Evolutionary conservation across 768 basidiomycete genomes (phyloP).

Genomic region (Leucogyrophana mollusca): DNA sequence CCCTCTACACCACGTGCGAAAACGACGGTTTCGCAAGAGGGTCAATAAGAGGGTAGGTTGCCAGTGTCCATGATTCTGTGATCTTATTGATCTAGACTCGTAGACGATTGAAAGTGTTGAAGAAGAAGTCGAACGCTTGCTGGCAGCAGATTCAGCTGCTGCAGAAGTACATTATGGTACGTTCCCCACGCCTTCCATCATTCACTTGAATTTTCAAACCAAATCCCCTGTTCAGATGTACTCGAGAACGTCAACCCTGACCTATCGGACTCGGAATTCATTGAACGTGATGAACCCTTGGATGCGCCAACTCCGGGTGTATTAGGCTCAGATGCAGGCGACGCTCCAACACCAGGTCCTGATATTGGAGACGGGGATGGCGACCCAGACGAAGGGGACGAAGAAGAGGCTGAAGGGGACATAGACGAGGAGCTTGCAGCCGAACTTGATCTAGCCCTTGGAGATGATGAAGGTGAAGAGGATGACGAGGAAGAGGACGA

Average conservation of each 20-base stretch:
- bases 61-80: neutral
- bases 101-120: conserved; percentile 95
- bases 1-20: conserved; percentile 85
- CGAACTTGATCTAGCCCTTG: conserved; percentile 84
- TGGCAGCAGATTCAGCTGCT: conserved; percentile 78
- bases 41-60: conserved; percentile 72
- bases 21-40: conserved; percentile 89
- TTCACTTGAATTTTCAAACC: neutral
- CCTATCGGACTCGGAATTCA: conserved; percentile 84
- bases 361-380: conserved; percentile 57
- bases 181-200: conserved; percentile 9
- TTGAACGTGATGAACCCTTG: conserved; percentile 61
- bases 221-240: conserved; percentile 49
- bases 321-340: conserved; percentile 62
- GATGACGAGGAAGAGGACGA: conserved; percentile 63
- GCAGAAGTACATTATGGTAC: conserved; percentile 75
- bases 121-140: conserved; percentile 84
- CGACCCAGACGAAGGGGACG: conserved; percentile 59
- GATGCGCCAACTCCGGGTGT: conserved; percentile 74
- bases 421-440: conserved; percentile 89
- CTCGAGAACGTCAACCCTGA: conserved; percentile 91
- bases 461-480: conserved; percentile 61
- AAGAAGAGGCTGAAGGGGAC: conserved; percentile 68
- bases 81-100: neutral
- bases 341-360: conserved; percentile 54